Percentiles rank a stretch among this genome's conserved stretches.
These are phyloP conservation scores for Purpureocillium lavendulum DNA, from an alignment of 2,329 filamentous ascomycete genomes.

Conservation along the genomic window DNA sequence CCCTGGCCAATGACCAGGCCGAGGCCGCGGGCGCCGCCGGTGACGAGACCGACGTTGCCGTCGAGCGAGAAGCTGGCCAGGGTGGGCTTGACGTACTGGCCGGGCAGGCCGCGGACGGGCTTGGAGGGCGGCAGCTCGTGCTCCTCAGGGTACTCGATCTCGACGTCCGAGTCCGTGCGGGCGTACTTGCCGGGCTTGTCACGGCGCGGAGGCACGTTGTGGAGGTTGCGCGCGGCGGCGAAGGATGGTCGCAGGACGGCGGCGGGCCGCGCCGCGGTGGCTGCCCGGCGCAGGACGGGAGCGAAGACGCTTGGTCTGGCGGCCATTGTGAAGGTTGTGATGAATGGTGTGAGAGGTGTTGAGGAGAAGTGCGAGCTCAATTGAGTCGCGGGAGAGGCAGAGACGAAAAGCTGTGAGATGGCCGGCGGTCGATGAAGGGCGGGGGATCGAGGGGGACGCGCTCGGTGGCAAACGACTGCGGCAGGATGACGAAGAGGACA, in stretches of 20 bases:
- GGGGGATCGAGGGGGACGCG: neutral
- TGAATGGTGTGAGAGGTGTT: too few species aligned
- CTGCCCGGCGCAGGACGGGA: conserved; percentile 18
- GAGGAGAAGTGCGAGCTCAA: too few species aligned
- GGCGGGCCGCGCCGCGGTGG: conserved; percentile 14
- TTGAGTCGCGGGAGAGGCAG: too few species aligned
- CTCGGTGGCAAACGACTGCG: neutral
- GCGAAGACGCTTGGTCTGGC: conserved; percentile 12
- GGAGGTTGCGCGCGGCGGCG: conserved; percentile 19
- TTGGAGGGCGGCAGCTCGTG: conserved; percentile 61
- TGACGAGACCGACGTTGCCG: conserved; percentile 75
- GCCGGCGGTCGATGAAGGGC: neutral
- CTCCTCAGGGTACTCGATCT: conserved; percentile 71
- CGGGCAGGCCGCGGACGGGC: conserved; percentile 68
- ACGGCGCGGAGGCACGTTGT: conserved; percentile 22
- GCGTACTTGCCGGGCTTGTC: conserved; percentile 58
- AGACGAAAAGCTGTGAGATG: neutral
- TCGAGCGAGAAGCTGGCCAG: conserved; percentile 81
- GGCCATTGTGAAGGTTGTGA: conserved; percentile 9
- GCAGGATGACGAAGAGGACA: neutral
- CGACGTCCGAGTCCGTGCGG: conserved; percentile 70
- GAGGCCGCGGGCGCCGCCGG: conserved; percentile 80
- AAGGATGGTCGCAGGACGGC: conserved; percentile 13
- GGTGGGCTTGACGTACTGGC: conserved; percentile 76
- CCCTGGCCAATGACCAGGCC: conserved; percentile 91